Evolutionary conservation across 2,329 filamentous ascomycete genomes (phyloP), one percentile per base, ranked within the genome.

Genomic region (Clathrospora elynae): DNA sequence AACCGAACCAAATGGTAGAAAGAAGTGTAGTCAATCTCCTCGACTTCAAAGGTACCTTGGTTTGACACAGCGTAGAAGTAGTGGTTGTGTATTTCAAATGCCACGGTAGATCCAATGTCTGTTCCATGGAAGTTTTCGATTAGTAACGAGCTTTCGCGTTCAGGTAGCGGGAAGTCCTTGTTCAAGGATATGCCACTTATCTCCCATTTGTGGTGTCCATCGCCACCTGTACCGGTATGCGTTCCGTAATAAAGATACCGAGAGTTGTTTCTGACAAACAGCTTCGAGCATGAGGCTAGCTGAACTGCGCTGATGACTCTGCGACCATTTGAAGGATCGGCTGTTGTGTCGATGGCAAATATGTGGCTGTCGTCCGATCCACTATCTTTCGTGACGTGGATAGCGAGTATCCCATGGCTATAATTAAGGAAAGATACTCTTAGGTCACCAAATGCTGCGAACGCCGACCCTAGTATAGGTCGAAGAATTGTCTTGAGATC

Each of bases 41-140:
- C 80, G 0, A 80, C 75, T 43, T 85, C 80, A 37, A 82, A 80
- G 3, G 78, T 77, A 2, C 78, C 79, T 51, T 84, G 78, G 50
- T 83, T 90, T 0, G 86, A 87, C 5, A 90, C 70, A 0, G 79
- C 84, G 54, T 90, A 90, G 26, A 91, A 82, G 53, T 82, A 75
- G 7, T 74, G 77, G 24, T 82, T 75, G 47, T 87, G 75, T 12
- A 90, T 79, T 47, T 87, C 85, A 59, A 91, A 90, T 47, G 81
- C 86, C n/a, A 88, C 74, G 0, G 81, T 84, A 8, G 78, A 79
- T 5, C 83, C 84, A 20, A 90, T 75, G 31, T 87, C 85, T 12
- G 75, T 78, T 1, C 85, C 86, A 29, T 80, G 78, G 42, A 87
- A 74, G 16, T 82, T 75, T 24, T 78, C 70, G 3, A 88, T 70